Percentiles rank a stretch among this genome's conserved stretches.
Conservation (phyloP, 495 filamentous ascomycete genomes). For the Aspergillus sparsus region DNA sequence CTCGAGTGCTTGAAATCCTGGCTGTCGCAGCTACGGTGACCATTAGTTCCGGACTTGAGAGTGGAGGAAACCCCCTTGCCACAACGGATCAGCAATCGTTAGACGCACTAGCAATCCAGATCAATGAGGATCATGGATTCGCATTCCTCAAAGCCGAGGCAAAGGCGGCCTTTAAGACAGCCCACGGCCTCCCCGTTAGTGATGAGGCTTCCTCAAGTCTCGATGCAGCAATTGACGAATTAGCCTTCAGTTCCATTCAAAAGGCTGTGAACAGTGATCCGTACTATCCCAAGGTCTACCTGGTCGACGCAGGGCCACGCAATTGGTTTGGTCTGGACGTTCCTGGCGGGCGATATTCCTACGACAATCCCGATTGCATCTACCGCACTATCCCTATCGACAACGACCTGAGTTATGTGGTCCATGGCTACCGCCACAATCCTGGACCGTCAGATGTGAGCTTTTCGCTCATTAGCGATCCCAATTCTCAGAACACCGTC, state of each 20-base stretch:
- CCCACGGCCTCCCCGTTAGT: slow-evolving; percentile 22
- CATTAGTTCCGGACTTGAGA: neutral
- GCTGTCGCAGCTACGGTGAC: neutral
- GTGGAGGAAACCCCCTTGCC: slow-evolving; percentile 17
- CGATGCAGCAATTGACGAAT: slow-evolving; percentile 25
- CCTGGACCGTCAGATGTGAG: slow-evolving; percentile 20
- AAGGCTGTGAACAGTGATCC: slow-evolving; percentile 21
- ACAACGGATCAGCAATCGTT: slow-evolving; percentile 18
- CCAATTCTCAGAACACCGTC: slow-evolving; percentile 24
- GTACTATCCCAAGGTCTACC: slow-evolving; percentile 19
- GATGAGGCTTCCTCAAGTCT: slow-evolving; percentile 22
- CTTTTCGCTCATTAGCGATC: slow-evolving; percentile 24
- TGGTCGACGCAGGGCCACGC: slow-evolving; percentile 20
- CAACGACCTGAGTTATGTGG: slow-evolving; percentile 15
- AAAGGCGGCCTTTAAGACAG: slow-evolving; percentile 21
- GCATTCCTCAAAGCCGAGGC: slow-evolving; percentile 21
- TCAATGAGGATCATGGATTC: slow-evolving; percentile 20
- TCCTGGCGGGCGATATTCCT: slow-evolving; percentile 21
- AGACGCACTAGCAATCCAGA: slow-evolving; percentile 18
- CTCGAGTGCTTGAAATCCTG: no score
- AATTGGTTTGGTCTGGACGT: slow-evolving; percentile 22
- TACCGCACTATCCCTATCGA: slow-evolving; percentile 25
- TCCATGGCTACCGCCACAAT: slow-evolving; percentile 15
- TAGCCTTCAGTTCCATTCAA: slow-evolving; percentile 21
- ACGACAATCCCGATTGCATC: slow-evolving; percentile 25